Conservation (phyloP, 768 basidiomycete genomes). For the Suillus lakei region DNA sequence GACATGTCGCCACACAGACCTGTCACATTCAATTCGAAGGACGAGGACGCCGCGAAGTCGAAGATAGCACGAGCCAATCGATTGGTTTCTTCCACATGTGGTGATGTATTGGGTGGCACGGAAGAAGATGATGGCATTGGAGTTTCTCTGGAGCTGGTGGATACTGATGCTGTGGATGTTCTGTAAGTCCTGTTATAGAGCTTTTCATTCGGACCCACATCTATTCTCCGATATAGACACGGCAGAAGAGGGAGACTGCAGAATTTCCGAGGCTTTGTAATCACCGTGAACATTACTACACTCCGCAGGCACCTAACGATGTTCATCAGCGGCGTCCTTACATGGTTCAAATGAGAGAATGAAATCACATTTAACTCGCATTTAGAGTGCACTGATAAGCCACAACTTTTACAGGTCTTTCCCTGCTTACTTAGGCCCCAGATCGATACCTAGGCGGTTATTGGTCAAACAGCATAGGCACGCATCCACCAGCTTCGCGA, state of each 20-base stretch:
- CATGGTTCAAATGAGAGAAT: not conserved
- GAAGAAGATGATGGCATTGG: slow-evolving; percentile 68
- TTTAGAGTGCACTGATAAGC: slow-evolving; percentile 80
- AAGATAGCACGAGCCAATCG: slow-evolving; percentile 69
- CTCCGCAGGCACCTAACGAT: slow-evolving; percentile 70
- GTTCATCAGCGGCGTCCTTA: slow-evolving; percentile 5
- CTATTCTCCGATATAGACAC: slow-evolving; percentile 36
- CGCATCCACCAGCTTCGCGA: slow-evolving; percentile 9
- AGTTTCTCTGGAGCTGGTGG: slow-evolving; percentile 18
- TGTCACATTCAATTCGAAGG: slow-evolving; percentile 73
- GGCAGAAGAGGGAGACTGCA: slow-evolving; percentile 33
- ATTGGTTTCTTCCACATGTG: slow-evolving; percentile 47
- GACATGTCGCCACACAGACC: slow-evolving; percentile 46
- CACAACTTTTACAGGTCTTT: slow-evolving; percentile 80
- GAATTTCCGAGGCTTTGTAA: slow-evolving; percentile 28
- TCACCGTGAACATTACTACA: slow-evolving; percentile 46
- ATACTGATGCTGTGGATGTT: slow-evolving; percentile 7
- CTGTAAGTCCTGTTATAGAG: slow-evolving; percentile 10
- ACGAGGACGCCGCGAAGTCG: slow-evolving; percentile 74
- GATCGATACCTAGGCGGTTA: slow-evolving; percentile 63
- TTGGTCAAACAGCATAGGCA: slow-evolving; percentile 9
- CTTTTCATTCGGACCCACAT: slow-evolving; percentile 21
- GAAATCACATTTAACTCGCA: slow-evolving; percentile 79
- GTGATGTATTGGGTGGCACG: slow-evolving; percentile 44
- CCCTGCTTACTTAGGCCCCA: slow-evolving; percentile 90